These are phyloP conservation scores for Nadsonia starkeyi-henricii DNA, from an alignment of 1,139 yeast species.

Conservation along the genomic window DNA sequence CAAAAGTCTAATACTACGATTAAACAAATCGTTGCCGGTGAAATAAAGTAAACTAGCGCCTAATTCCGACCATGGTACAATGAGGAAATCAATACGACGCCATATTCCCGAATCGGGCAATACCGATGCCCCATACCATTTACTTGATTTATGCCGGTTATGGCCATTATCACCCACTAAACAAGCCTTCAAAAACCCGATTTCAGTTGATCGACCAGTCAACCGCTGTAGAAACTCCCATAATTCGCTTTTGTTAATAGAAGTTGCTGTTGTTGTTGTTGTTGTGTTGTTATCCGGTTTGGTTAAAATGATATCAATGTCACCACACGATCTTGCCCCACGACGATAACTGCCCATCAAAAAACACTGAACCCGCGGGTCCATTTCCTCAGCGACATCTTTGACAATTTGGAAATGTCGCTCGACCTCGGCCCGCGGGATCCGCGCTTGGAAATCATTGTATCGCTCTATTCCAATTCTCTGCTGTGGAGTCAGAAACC, in stretches of 20 bases:
- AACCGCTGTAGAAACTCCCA: neutral
- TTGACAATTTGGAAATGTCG: conserved; percentile 29
- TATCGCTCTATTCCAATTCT: conserved; percentile 36
- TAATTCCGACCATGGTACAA: conserved; percentile 34
- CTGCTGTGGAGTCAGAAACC: conserved; percentile 28
- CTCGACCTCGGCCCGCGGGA: conserved; percentile 35
- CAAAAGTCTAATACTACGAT: conserved; percentile 33
- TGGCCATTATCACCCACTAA: conserved; percentile 6
- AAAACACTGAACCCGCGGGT: conserved; percentile 23
- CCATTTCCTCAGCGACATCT: conserved; percentile 25
- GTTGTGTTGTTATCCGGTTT: conserved; percentile 16
- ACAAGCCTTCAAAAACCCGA: neutral
- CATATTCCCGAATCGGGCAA: conserved; percentile 23
- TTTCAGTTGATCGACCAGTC: neutral
- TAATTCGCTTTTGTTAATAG: conserved; percentile 16
- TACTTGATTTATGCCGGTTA: conserved; percentile 10
- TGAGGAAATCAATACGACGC: conserved; percentile 43
- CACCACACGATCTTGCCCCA: conserved; percentile 38
- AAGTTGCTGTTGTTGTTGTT: too few species aligned
- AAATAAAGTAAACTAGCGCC: conserved; percentile 46
- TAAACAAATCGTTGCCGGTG: conserved; percentile 45
- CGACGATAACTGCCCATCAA: conserved; percentile 40
- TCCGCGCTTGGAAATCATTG: conserved; percentile 35
- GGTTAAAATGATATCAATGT: conserved; percentile 43
- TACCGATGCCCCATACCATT: conserved; percentile 27